A percentile compares a stretch with the other conserved stretches of the same genome.
Evolutionary conservation across 352 stramenopile species (phyloP).

Genomic region (Phytophthora ramorum): DNA sequence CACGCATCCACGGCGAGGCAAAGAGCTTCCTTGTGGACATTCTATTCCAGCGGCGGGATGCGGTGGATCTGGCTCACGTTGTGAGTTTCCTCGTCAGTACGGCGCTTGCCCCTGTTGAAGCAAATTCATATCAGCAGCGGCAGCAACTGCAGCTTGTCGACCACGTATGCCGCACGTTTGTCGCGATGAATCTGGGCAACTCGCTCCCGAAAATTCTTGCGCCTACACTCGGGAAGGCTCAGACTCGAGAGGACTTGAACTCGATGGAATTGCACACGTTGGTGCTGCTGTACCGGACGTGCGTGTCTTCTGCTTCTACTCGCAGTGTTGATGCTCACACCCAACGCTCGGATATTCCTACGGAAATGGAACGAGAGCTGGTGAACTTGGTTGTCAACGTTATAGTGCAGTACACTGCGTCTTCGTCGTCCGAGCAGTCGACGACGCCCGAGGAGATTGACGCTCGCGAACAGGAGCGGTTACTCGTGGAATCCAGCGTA

Average conservation of each 20-base stretch:
- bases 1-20: conserved; percentile 59
- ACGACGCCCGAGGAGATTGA: conserved; percentile 25
- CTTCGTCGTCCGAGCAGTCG: conserved; percentile 13
- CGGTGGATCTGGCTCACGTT: conserved; percentile 74
- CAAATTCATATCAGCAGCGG: conserved; percentile 21
- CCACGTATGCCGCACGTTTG: conserved; percentile 71
- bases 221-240: conserved; percentile 62
- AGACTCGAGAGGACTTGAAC: conserved; percentile 43
- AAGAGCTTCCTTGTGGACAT: conserved; percentile 89
- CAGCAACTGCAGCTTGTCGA: conserved; percentile 67
- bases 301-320: conserved; percentile 47
- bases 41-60: conserved; percentile 66
- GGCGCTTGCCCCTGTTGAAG: conserved; percentile 49
- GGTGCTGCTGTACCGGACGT: conserved; percentile 64
- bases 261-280: conserved; percentile 64
- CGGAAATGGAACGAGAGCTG: conserved; percentile 53
- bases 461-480: conserved; percentile 28
- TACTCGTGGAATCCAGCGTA: conserved; percentile 36
- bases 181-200: conserved; percentile 70
- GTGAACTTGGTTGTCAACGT: conserved; percentile 31
- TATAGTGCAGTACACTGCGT: conserved; percentile 19
- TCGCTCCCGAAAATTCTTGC: conserved; percentile 76
- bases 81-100: conserved; percentile 86
- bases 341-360: conserved; percentile 48
- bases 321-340: conserved; percentile 20